Conservation (phyloP, 352 stramenopile species). For the Globisporangium splendens region DNA sequence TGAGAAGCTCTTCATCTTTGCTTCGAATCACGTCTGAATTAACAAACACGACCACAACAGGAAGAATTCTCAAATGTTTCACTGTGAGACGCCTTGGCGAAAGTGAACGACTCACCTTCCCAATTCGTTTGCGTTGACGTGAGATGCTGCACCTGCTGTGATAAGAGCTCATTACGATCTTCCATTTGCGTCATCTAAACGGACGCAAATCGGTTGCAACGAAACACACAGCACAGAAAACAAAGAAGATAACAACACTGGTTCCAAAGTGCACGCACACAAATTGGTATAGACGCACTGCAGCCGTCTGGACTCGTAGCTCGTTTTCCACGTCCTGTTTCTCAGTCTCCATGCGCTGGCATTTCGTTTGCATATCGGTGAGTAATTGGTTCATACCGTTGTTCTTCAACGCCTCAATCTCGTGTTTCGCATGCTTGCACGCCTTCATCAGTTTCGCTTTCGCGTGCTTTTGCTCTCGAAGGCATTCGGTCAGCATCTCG, state of each 20-base stretch:
- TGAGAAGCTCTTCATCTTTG: conserved; percentile 40
- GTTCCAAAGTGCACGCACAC: background rate
- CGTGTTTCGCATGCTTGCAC: conserved; percentile 57
- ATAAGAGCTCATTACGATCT: background rate
- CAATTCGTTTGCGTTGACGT: background rate
- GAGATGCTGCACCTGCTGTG: conserved; percentile 7
- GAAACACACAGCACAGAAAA: background rate
- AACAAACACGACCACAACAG: background rate
- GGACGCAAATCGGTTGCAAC: no score
- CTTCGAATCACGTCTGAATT: conserved; percentile 28
- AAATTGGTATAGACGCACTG: conserved; percentile 23
- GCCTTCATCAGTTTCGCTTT: conserved; percentile 73
- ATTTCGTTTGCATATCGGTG: conserved; percentile 60
- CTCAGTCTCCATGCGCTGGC: conserved; percentile 40
- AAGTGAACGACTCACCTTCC: background rate
- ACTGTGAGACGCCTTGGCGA: background rate
- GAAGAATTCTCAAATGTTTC: background rate
- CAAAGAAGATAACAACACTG: background rate
- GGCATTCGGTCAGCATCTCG: conserved; percentile 58
- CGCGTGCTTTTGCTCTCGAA: conserved; percentile 64
- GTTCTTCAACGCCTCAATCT: conserved; percentile 60
- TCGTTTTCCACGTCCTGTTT: conserved; percentile 34
- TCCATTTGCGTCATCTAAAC: background rate
- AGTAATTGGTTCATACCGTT: conserved; percentile 65
- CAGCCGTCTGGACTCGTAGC: conserved; percentile 28